These are phyloP conservation scores for Calonectria pteridis DNA, from an alignment of 2,329 filamentous ascomycete species.

Conservation along the genomic window DNA sequence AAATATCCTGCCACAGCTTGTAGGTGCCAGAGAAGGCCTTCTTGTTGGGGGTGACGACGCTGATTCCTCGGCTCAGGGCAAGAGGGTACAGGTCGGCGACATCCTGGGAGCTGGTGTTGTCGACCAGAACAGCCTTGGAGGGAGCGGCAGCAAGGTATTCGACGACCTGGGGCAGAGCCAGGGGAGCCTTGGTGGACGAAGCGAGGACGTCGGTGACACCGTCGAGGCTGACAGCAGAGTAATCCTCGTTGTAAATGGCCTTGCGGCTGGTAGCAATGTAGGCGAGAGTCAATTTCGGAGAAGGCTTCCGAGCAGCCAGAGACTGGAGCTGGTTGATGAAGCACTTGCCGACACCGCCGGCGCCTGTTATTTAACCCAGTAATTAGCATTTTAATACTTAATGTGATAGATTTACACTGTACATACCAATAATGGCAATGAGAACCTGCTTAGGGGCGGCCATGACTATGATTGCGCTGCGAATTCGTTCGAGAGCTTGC, in stretches of 20 bases:
- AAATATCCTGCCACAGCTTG: constrained; percentile 89
- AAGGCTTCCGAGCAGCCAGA: constrained; percentile 74
- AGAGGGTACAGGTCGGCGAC: constrained; percentile 86
- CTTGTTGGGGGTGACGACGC: constrained; percentile 97
- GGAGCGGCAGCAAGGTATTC: constrained; percentile 84
- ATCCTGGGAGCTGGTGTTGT: constrained; percentile 94
- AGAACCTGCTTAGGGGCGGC: constrained; percentile 60
- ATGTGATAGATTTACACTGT: neutral
- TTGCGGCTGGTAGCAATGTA: constrained; percentile 90
- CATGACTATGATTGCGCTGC: constrained; percentile 50
- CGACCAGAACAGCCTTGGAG: constrained; percentile 84
- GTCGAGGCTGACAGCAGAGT: constrained; percentile 74
- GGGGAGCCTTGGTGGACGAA: constrained; percentile 72
- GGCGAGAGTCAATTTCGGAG: constrained; percentile 80
- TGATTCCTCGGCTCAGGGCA: constrained; percentile 85
- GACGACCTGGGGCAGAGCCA: constrained; percentile 77
- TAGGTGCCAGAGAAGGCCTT: constrained; percentile 92
- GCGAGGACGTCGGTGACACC: constrained; percentile 73
- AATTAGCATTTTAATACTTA: constrained; percentile 29
- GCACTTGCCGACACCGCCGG: constrained; percentile 91
- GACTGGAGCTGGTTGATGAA: constrained; percentile 86
- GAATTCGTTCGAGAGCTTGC: constrained; percentile 34
- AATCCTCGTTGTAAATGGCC: constrained; percentile 80
- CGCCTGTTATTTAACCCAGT: constrained; percentile 67
- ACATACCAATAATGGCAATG: constrained; percentile 65